Conservation (phyloP, 1,139 yeast species). For the Pneumocystis sp. region DNA sequence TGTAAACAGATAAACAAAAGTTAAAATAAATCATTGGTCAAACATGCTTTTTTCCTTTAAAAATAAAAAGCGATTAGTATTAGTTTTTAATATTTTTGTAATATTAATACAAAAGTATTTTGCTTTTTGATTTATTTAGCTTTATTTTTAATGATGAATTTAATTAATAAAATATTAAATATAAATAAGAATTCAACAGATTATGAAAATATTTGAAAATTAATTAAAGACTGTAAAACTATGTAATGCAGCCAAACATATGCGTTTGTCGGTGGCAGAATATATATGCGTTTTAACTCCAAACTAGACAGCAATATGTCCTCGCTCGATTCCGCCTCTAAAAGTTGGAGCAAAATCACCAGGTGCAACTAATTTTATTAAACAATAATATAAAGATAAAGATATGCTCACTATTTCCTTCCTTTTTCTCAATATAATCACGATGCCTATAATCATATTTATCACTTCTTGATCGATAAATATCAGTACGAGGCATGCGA, state of each 20-base stretch:
- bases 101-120: background rate
- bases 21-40: background rate
- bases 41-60: background rate
- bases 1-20: background rate
- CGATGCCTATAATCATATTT: constrained; percentile 12
- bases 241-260: background rate
- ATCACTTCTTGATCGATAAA: constrained; percentile 6
- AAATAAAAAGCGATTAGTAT: background rate
- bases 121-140: background rate
- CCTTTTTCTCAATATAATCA: constrained; percentile 12
- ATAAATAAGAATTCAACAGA: too few relatives aligned
- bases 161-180: background rate
- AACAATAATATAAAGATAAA: background rate
- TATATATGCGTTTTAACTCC: constrained; percentile 23
- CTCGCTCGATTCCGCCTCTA: constrained; percentile 13
- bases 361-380: constrained; percentile 7
- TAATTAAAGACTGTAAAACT: background rate
- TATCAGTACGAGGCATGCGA: constrained; percentile 9
- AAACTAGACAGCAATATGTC: background rate
- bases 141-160: background rate
- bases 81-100: background rate
- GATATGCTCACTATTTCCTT: background rate
- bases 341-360: constrained; percentile 13
- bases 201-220: too few relatives aligned
- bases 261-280: background rate